phyloP scores from a whole-genome alignment of 768 basidiomycete genomes.

The Lactarius tabidus region DNA sequence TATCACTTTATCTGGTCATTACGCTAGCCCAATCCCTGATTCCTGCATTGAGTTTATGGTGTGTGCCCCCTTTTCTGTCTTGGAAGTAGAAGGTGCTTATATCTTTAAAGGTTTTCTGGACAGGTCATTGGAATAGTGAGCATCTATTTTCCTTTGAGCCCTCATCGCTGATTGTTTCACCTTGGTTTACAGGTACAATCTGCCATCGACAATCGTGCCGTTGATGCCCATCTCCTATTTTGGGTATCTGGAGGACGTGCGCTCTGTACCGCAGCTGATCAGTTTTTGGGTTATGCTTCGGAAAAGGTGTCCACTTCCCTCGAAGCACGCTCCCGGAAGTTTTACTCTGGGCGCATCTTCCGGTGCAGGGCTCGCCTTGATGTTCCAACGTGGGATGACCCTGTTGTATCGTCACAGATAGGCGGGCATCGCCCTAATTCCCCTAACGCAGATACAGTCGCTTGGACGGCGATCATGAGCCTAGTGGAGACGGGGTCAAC shows the following conservation, averaged over 20 bases:
- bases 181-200: conserved; percentile 12
- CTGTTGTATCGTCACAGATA: conserved; percentile 62
- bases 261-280: conserved; percentile 45
- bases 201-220: conserved; percentile 20
- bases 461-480: conserved; percentile 55
- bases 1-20: conserved; percentile 12
- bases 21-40: neutral
- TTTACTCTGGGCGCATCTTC: conserved; percentile 63
- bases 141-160: neutral
- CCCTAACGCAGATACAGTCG: conserved; percentile 38
- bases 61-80: neutral
- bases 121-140: conserved; percentile 27
- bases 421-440: conserved; percentile 45
- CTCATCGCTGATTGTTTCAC: neutral
- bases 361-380: conserved; percentile 66
- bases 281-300: conserved; percentile 42
- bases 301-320: conserved; percentile 45
- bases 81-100: neutral
- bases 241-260: conserved; percentile 44
- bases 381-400: conserved; percentile 69
- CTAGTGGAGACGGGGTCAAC: conserved; percentile 42
- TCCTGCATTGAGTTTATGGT: conserved; percentile 17
- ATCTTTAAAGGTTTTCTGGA: conserved; percentile 10
- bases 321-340: conserved; percentile 53
- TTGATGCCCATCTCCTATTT: conserved; percentile 20